phyloP scores from a whole-genome alignment of 345 rosid species.

The Lepidium africanum region DNA sequence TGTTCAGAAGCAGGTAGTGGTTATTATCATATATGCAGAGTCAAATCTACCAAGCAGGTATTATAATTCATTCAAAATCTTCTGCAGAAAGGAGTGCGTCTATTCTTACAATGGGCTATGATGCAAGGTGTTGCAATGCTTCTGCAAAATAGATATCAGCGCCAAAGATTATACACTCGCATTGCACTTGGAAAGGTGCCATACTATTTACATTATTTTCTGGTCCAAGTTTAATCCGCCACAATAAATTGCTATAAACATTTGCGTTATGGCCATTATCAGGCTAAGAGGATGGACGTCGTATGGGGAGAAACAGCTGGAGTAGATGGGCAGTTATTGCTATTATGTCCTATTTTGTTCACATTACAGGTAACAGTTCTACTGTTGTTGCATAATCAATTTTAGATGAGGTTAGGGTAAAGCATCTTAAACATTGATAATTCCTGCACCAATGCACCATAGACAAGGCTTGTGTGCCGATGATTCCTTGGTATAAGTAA shows the following conservation, averaged over 20 bases:
- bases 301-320: constrained; percentile 99
- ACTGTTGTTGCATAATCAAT: not conserved
- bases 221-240: not conserved
- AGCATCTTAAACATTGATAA: not conserved
- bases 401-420: not conserved
- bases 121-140: constrained; percentile 99
- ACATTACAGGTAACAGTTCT: constrained; percentile 62
- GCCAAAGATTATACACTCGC: constrained; percentile 97
- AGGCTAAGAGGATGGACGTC: constrained; percentile 99
- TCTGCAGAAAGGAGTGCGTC: constrained; percentile 87
- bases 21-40: constrained; percentile 12
- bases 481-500: not conserved
- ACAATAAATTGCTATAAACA: not conserved
- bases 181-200: constrained; percentile 93
- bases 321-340: constrained; percentile 89
- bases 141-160: constrained; percentile 95
- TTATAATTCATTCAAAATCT: constrained; percentile 2
- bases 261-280: constrained; percentile 7
- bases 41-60: not conserved
- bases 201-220: not conserved
- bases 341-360: constrained; percentile 86
- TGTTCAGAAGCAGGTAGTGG: constrained; percentile 79
- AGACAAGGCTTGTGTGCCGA: not conserved
- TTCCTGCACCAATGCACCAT: not conserved
- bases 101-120: constrained; percentile 99